A percentile compares a stretch with the other conserved stretches of the same genome.
Conservation (phyloP, 768 basidiomycete species). For the Xerocomus brunneocitrinus region DNA sequence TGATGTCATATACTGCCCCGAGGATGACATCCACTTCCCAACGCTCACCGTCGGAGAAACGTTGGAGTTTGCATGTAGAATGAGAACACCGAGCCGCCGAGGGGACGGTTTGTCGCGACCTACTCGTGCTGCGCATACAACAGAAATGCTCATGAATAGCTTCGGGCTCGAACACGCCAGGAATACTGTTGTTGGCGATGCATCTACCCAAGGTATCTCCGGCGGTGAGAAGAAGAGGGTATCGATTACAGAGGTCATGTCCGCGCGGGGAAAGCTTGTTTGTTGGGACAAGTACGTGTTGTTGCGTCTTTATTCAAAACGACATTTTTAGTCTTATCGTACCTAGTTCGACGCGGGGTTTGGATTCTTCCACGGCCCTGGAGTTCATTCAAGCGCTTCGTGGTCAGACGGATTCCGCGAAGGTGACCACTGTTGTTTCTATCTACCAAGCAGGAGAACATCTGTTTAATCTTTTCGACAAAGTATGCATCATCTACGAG, state of each 20-base stretch:
- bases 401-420: slow-evolving; percentile 53
- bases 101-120: slow-evolving; percentile 14
- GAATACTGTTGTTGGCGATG: slow-evolving; percentile 75
- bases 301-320: neutral
- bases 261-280: slow-evolving; percentile 55
- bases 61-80: slow-evolving; percentile 48
- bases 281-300: slow-evolving; percentile 72
- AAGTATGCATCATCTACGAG: slow-evolving; percentile 57
- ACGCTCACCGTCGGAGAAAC: slow-evolving; percentile 49
- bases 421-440: slow-evolving; percentile 65
- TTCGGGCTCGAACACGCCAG: slow-evolving; percentile 74
- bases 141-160: slow-evolving; percentile 56
- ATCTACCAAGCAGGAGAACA: slow-evolving; percentile 82
- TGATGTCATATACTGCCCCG: slow-evolving; percentile 45
- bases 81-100: slow-evolving; percentile 39
- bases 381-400: slow-evolving; percentile 69
- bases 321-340: neutral
- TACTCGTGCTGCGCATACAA: slow-evolving; percentile 23
- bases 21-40: slow-evolving; percentile 84
- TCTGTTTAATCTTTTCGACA: slow-evolving; percentile 62
- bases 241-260: slow-evolving; percentile 69
- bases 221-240: slow-evolving; percentile 82
- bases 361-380: slow-evolving; percentile 66
- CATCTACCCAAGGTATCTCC: slow-evolving; percentile 65
- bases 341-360: slow-evolving; percentile 57